Evolutionary conservation across 2,329 filamentous ascomycete genomes (phyloP).

Genomic region (Incumbomyces delicatus): DNA sequence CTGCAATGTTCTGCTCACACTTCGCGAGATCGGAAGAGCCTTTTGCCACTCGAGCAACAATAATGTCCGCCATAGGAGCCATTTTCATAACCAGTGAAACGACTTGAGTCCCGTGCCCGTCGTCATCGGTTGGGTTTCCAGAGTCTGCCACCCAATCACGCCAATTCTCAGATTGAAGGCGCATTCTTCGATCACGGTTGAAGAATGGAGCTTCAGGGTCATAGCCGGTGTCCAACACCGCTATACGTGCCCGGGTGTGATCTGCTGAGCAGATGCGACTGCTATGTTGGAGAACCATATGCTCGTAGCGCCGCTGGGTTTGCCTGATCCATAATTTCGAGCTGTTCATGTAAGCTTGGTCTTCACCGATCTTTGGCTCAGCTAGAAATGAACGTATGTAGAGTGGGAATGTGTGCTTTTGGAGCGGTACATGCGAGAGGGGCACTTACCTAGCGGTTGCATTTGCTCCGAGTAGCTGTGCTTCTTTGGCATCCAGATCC

Average conservation of each 20-base stretch:
- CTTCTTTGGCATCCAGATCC: too few species aligned
- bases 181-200: neutral
- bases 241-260: neutral
- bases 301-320: neutral
- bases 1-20: neutral
- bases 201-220: neutral
- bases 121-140: neutral
- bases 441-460: too few species aligned
- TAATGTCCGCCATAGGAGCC: neutral
- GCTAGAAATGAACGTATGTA: too few species aligned
- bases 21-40: neutral
- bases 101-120: neutral
- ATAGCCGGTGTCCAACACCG: neutral
- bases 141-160: neutral
- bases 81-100: neutral
- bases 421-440: too few species aligned
- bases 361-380: too few species aligned
- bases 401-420: too few species aligned
- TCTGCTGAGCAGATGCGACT: neutral
- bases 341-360: too few species aligned
- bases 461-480: too few species aligned
- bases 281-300: neutral
- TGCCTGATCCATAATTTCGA: neutral
- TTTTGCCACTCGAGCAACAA: neutral
- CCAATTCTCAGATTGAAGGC: neutral